Evolutionary conservation across 1,139 yeast species (phyloP).

Genomic region (Candida gigantensis): DNA sequence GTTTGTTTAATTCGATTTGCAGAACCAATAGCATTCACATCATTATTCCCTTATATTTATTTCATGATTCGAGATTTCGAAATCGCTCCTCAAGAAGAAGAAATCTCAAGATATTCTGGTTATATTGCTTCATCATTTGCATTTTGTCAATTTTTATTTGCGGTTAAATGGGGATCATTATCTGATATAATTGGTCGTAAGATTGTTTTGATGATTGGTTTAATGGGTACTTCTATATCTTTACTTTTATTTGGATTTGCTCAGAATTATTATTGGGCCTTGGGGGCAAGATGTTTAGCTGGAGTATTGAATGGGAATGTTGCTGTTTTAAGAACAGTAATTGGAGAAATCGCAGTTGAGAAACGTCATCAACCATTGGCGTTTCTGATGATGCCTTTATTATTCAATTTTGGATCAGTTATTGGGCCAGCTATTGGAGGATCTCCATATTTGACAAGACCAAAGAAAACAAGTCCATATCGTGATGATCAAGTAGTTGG

Average conservation of each 20-base stretch:
- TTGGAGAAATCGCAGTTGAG: constrained; percentile 61
- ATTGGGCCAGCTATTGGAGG: constrained; percentile 54
- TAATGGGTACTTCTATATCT: constrained; percentile 50
- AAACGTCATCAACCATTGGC: constrained; percentile 62
- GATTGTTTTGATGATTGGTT: constrained; percentile 51
- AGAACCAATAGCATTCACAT: constrained; percentile 66
- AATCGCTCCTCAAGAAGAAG: constrained; percentile 50
- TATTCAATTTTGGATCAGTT: constrained; percentile 54
- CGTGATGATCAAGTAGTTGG: constrained; percentile 6
- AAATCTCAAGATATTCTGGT: constrained; percentile 59
- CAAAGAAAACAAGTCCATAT: constrained; percentile 15
- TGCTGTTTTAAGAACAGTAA: constrained; percentile 58
- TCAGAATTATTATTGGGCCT: constrained; percentile 49
- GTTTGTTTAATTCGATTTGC: constrained; percentile 50
- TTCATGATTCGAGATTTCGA: constrained; percentile 63
- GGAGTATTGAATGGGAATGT: constrained; percentile 65
- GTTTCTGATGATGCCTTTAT: constrained; percentile 57
- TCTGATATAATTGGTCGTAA: constrained; percentile 62
- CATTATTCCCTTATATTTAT: constrained; percentile 63
- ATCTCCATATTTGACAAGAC: constrained; percentile 36
- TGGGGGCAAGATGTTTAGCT: constrained; percentile 51
- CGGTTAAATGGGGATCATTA: constrained; percentile 59
- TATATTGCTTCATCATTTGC: constrained; percentile 60
- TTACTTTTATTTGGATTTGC: constrained; percentile 56
- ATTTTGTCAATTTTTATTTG: constrained; percentile 52